phyloP scores from a whole-genome alignment of 305 asterid species.

The Coffea humblotiana region DNA sequence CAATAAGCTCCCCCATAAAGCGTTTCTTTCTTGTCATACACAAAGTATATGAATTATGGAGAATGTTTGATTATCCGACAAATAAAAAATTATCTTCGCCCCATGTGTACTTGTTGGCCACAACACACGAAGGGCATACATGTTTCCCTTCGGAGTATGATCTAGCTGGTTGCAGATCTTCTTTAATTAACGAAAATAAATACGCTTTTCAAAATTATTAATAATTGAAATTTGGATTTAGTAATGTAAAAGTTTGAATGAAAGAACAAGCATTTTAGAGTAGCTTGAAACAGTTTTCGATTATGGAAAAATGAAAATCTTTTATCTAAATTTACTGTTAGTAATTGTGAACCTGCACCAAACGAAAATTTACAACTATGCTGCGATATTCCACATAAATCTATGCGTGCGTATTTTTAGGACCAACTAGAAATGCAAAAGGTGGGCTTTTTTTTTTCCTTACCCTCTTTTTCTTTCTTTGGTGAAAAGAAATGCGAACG shows the following conservation, averaged over 20 bases:
- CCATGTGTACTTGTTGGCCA: background rate
- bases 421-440: background rate
- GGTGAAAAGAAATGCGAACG: no score
- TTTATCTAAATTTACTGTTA: no score
- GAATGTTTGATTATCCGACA: background rate
- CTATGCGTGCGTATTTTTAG: background rate
- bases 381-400: no score
- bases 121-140: background rate
- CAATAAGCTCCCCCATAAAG: background rate
- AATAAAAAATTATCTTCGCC: background rate
- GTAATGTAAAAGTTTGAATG: background rate
- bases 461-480: no score
- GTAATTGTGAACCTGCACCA: background rate
- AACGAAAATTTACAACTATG: no score
- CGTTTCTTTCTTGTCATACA: background rate
- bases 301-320: no score
- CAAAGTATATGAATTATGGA: background rate
- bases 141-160: background rate
- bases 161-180: background rate
- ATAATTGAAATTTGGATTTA: background rate
- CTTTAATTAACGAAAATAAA: no score
- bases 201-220: no score
- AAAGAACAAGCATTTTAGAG: no score
- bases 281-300: background rate
- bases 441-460: no score